Conservation (phyloP, 306 rosid genomes). For the Vicia villosa region DNA sequence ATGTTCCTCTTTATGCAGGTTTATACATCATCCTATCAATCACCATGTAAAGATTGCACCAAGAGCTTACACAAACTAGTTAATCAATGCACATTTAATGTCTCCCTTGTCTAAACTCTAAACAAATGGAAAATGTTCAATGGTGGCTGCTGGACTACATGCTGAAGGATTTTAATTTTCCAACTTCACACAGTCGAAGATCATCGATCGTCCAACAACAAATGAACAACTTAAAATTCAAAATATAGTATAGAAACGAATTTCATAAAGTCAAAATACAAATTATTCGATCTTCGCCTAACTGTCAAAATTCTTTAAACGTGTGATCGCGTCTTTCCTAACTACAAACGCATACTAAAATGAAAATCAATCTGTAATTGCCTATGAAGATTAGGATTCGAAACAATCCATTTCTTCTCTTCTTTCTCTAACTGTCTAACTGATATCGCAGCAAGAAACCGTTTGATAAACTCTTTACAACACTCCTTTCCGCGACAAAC, state of each 20-base stretch:
- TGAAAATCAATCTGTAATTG: conserved; percentile 78
- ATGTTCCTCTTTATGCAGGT: too few species aligned
- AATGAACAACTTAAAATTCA: not conserved
- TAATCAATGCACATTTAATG: too few species aligned
- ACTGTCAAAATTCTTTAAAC: not conserved
- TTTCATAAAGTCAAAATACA: not conserved
- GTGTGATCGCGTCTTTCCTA: not conserved
- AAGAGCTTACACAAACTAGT: too few species aligned
- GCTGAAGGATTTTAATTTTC: not conserved
- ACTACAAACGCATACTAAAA: conserved; percentile 30
- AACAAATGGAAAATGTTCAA: too few species aligned
- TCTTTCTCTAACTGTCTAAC: conserved; percentile 60
- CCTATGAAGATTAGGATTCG: conserved; percentile 46
- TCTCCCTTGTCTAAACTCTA: too few species aligned
- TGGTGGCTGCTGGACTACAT: too few species aligned
- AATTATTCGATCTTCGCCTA: not conserved
- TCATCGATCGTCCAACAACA: not conserved
- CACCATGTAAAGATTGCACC: too few species aligned
- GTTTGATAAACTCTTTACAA: conserved; percentile 71
- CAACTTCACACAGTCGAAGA: too few species aligned
- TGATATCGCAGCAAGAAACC: conserved; percentile 67
- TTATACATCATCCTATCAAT: too few species aligned
- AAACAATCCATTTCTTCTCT: conserved; percentile 36
- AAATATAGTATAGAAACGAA: not conserved
- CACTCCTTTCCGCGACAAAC: conserved; percentile 74